Conservation (phyloP, 202 grass and related monocot species). For the Setaria italica region DNA sequence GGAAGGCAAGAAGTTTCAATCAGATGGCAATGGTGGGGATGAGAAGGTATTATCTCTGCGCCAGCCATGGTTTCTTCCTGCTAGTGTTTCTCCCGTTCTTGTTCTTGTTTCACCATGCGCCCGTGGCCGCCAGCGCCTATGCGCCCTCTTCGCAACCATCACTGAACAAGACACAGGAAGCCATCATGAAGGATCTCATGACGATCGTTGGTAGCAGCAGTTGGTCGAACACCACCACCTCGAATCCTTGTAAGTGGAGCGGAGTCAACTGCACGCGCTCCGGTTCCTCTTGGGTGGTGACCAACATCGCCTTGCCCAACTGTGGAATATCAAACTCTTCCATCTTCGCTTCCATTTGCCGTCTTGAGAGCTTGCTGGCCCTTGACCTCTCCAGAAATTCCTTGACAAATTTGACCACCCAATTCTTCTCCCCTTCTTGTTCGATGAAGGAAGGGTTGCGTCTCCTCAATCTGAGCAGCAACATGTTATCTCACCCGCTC, state of each 20-base stretch:
- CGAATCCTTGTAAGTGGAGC: constrained; percentile 52
- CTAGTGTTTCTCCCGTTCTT: background rate
- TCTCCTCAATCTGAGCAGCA: constrained; percentile 62
- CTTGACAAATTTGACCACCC: background rate
- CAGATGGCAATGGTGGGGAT: constrained; percentile 5
- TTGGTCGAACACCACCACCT: background rate
- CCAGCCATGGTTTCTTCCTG: background rate
- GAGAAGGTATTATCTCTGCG: constrained; percentile 15
- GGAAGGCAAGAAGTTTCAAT: constrained; percentile 7
- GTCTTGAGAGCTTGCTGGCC: constrained; percentile 42
- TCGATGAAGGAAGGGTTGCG: constrained; percentile 30
- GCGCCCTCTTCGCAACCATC: background rate
- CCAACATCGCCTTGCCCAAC: constrained; percentile 36
- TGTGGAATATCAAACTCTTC: constrained; percentile 30
- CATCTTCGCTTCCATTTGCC: constrained; percentile 45
- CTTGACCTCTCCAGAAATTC: constrained; percentile 69
- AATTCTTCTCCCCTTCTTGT: constrained; percentile 55
- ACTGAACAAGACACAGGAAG: rapidly evolving
- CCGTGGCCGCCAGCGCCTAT: background rate
- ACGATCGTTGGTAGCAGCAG: rapidly evolving
- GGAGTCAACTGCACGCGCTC: constrained; percentile 23
- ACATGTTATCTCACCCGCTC: background rate
- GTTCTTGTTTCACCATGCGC: background rate
- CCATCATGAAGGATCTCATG: background rate
- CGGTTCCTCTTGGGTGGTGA: constrained; percentile 41